Conservation (phyloP, 2,329 filamentous ascomycete genomes). For the Gnomoniopsis sp. region DNA sequence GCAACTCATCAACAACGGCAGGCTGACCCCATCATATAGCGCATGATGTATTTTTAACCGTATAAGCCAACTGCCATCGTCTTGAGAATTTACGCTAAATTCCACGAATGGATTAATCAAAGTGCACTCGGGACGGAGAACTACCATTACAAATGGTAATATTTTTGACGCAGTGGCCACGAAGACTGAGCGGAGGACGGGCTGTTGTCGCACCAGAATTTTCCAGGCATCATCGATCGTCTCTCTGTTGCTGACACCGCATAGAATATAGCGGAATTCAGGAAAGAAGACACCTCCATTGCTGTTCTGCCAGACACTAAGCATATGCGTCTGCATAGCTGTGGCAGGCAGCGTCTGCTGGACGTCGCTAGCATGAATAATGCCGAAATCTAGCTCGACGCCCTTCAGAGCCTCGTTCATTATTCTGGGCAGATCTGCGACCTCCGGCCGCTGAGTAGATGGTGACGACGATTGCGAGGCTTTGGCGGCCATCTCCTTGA, state of each 20-base stretch:
- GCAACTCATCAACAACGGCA: slow-evolving; percentile 58
- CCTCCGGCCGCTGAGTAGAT: not conserved
- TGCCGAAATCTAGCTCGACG: slow-evolving; percentile 35
- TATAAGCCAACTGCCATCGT: slow-evolving; percentile 28
- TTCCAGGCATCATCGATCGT: slow-evolving; percentile 60
- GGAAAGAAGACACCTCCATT: slow-evolving; percentile 69
- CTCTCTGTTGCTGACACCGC: slow-evolving; percentile 32
- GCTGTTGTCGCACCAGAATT: slow-evolving; percentile 47
- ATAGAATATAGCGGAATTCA: slow-evolving; percentile 61
- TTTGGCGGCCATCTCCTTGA: slow-evolving; percentile 53
- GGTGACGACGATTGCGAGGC: not conserved
- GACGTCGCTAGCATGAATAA: slow-evolving; percentile 42
- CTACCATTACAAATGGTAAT: slow-evolving; percentile 61
- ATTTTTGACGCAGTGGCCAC: slow-evolving; percentile 43
- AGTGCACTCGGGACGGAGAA: slow-evolving; percentile 35
- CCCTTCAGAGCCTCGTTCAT: slow-evolving; percentile 29
- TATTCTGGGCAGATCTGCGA: not conserved
- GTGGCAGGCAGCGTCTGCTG: slow-evolving; percentile 64
- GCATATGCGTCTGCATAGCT: slow-evolving; percentile 77
- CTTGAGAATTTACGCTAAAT: slow-evolving; percentile 20
- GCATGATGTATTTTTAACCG: slow-evolving; percentile 75
- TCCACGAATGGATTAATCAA: slow-evolving; percentile 20
- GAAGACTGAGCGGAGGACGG: slow-evolving; percentile 69
- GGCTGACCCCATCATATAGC: slow-evolving; percentile 81
- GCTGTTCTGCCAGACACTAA: slow-evolving; percentile 71